Base-by-base conservation (phyloP, 441 rosid species). In the Manihot esculenta region DNA sequence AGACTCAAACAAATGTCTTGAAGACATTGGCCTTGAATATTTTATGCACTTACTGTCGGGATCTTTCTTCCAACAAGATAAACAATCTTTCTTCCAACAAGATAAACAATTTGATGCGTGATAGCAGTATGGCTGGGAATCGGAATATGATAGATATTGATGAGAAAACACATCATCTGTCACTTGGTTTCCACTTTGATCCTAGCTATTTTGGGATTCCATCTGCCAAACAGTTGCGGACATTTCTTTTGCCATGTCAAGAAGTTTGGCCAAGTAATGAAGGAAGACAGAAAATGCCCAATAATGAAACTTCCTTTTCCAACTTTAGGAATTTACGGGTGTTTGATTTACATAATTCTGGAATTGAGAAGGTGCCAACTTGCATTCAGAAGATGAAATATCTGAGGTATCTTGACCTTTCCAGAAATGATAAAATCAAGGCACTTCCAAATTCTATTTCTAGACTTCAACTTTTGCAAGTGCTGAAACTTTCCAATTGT, bases 51-150 rank as follows among this genome's bases (percentile, higher is more conserved):
- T 68, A 11, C 0, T 57, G 30, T 70, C 27, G 38, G 61, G 69
- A 30, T 76, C 75, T 0, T 76, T 80, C 33, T 77, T 76, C 49
- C 70, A 74, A 14, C 17, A 44, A 71, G 10, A 23, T 68, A 11
- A 3, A 13, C 56, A 63, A 26, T 33, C 64, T 71, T 30, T n/a
- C n/a, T n/a, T n/a, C n/a, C n/a, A n/a, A n/a, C n/a, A 77, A 74
- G 61, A 72, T 77, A 77, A 78, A 71, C 42, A 70, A 71, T 38
- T 50, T 74, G 5, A 68, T 80, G 51, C 73, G 71, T 74, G 79
- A 77, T 44, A 14, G 66, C n/a, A n/a, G n/a, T n/a, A n/a, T 66
- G 5, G 57, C 72, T 20, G 59, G 72, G 24, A 33, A 8, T 20
- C 47, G 66, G 26, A 38, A 20, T 13, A 33, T 2, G 2, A 10